phyloP scores from a whole-genome alignment of 2,329 filamentous ascomycete species.

The Trichophyton benhamiae region DNA sequence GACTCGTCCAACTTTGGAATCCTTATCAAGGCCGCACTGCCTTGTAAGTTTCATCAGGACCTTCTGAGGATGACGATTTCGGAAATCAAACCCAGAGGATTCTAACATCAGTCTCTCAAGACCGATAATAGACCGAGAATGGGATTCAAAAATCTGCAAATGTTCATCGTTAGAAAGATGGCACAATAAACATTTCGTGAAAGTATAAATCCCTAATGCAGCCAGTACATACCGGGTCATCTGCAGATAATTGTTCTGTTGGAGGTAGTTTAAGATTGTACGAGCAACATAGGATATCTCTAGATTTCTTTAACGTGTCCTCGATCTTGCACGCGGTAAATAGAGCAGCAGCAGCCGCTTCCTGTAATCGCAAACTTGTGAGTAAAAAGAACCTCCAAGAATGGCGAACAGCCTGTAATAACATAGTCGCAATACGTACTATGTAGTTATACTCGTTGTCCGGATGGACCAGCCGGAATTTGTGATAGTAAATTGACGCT shows the following conservation, averaged over 20 bases:
- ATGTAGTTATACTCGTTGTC: conserved; percentile 71
- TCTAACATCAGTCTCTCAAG: conserved; percentile 89
- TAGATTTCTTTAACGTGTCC: conserved; percentile 93
- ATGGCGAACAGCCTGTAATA: neutral
- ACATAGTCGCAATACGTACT: conserved; percentile 22
- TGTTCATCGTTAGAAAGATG: neutral
- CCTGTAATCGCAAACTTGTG: conserved; percentile 35
- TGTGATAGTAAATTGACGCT: conserved; percentile 85
- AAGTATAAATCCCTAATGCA: neutral
- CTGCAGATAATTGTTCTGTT: conserved; percentile 58
- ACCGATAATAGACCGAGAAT: conserved; percentile 70
- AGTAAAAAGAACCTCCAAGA: conserved; percentile 8
- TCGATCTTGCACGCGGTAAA: conserved; percentile 96
- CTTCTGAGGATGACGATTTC: conserved; percentile 76
- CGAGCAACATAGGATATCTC: conserved; percentile 79
- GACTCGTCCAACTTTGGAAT: conserved; percentile 29
- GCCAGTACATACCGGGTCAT: conserved; percentile 56
- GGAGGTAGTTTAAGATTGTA: conserved; percentile 67
- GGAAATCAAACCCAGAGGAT: conserved; percentile 85
- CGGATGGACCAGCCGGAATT: conserved; percentile 75
- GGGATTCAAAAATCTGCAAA: conserved; percentile 62
- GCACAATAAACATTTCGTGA: neutral
- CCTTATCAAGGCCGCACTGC: conserved; percentile 41
- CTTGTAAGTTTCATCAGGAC: conserved; percentile 68
- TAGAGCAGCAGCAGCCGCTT: conserved; percentile 75